phyloP scores from a whole-genome alignment of 2,329 filamentous ascomycete genomes.

The Xenosphaeropsis pyriputrescens region DNA sequence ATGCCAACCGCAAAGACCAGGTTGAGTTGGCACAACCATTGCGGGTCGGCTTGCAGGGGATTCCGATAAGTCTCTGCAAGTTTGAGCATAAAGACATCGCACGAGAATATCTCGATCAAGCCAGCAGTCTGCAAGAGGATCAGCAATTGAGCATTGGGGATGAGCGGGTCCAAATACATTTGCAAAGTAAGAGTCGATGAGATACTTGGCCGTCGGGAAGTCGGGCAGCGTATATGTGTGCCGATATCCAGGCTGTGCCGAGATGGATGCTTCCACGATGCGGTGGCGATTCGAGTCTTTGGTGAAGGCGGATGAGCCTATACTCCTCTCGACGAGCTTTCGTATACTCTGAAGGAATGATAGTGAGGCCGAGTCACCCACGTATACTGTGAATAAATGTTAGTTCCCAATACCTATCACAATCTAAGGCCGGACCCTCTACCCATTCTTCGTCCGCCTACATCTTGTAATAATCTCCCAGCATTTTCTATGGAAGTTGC shows the following conservation, averaged over 20 bases:
- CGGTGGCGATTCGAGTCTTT: slow-evolving; percentile 10
- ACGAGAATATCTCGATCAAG: slow-evolving; percentile 2
- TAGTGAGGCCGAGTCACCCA: slow-evolving; percentile 13
- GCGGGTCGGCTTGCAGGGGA: slow-evolving; percentile 3
- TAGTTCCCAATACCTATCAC: not conserved
- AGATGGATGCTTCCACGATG: slow-evolving; percentile 11
- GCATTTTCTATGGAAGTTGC: slow-evolving; percentile 2
- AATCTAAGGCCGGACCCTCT: not conserved
- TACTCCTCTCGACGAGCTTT: slow-evolving; percentile 11
- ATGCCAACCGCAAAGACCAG: slow-evolving; percentile 6
- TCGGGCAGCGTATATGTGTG: slow-evolving; percentile 3
- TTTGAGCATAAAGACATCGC: slow-evolving; percentile 1
- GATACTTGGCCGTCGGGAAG: slow-evolving; percentile 2
- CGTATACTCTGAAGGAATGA: slow-evolving; percentile 14
- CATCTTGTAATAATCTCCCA: slow-evolving; percentile 3
- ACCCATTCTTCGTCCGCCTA: slow-evolving; percentile 3
- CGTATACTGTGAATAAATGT: slow-evolving; percentile 7
- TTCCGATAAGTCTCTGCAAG: slow-evolving; percentile 2
- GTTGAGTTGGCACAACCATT: slow-evolving; percentile 5
- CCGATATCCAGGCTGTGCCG: slow-evolving; percentile 1
- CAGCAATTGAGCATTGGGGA: no score
- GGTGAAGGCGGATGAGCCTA: slow-evolving; percentile 12
- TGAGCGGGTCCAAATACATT: not conserved
- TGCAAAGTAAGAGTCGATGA: slow-evolving; percentile 3
- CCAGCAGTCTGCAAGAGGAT: slow-evolving; percentile 1